A percentile compares a stretch with the other conserved stretches of the same genome.
Conservation (phyloP, 176 grass and related monocot genomes). For the Ensete glaucum region DNA sequence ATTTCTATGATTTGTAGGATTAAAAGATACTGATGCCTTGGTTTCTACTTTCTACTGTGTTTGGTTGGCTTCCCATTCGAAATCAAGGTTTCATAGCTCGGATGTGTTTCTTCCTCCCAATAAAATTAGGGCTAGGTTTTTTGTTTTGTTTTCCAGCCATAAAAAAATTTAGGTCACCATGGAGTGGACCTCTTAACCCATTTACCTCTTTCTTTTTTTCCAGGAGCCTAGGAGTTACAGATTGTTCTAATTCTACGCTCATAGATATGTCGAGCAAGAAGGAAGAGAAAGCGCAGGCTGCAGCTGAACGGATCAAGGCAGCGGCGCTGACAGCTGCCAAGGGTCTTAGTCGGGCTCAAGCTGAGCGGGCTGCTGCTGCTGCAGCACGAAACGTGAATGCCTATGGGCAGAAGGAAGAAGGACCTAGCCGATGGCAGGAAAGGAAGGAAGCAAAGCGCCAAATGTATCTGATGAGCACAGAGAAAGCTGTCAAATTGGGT, state of each 20-base stretch:
- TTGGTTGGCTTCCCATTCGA: background rate
- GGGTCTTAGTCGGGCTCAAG: constrained; percentile 71
- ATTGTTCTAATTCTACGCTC: background rate
- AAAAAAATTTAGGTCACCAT: background rate
- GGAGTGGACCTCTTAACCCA: background rate
- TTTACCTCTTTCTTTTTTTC: background rate
- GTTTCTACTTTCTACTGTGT: background rate
- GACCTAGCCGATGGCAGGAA: constrained; percentile 17
- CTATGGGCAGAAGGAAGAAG: constrained; percentile 17
- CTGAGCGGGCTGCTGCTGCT: constrained; percentile 47
- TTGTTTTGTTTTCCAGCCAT: too few species aligned
- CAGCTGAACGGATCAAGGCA: constrained; percentile 52
- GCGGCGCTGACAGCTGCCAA: constrained; percentile 49
- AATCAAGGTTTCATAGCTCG: background rate
- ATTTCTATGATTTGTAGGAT: too few species aligned
- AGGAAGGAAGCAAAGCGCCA: background rate
- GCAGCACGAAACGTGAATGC: constrained; percentile 68
- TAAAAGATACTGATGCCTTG: background rate
- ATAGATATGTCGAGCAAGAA: constrained; percentile 51
- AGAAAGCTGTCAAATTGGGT: constrained; percentile 55
- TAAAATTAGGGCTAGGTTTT: too few species aligned
- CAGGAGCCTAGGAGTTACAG: background rate
- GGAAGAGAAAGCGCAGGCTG: constrained; percentile 36
- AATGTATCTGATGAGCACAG: constrained; percentile 74
- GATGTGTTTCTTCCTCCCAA: too few species aligned